Base-by-base conservation (phyloP, 306 rosid genomes). In the Glycine tomentella region DNA sequence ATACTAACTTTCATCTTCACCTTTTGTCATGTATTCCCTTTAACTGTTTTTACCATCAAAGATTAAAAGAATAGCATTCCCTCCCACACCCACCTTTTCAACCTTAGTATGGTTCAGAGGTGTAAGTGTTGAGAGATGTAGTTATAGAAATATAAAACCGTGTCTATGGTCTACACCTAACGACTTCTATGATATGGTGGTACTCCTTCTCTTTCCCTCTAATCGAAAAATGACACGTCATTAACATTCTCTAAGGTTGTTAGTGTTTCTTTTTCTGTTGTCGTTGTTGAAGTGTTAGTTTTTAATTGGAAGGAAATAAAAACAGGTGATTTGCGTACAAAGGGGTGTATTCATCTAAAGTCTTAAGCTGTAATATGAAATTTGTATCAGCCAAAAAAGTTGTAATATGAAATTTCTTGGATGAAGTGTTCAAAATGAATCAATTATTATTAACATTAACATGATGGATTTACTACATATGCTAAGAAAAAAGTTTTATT, bases 201-300 rank as follows among this genome's bases (percentile, higher is more conserved):
- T 67, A 40, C 49, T 68, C 51, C 71, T 66, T 42, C 72, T 66
- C 72, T 68, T 42, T 16, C 15, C 15, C 52, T 2, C 56, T 69
- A 17, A 69, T 69, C 9, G 9, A 45, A 46, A 68, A 45, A 17
- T 10, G 74, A 69, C 74, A 69, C 56, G 56, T 69, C 72, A 15
- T 16, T 69, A 25, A 69, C 56, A 20, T 45, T 69, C 38, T 69
- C 40, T 69, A 36, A 5, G 15, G 56, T 69, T 68, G 36, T 44
- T 68, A 9, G n/a, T 44, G 48, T 36, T 40, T 63, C 11, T 15
- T 44, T 15, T 40, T 33, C 9, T 40, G 20, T 45, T 11, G 55
- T 44, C 16, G 34, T 45, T 10, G 56, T 66, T 40, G 13, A 42
- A 7, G 31, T 45, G 17, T 10, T 46, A 0, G 53, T 46, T 69